Percentiles rank a stretch among this genome's conserved stretches.
Evolutionary conservation across 768 basidiomycete genomes (phyloP).

Genomic region (Russula foetens): DNA sequence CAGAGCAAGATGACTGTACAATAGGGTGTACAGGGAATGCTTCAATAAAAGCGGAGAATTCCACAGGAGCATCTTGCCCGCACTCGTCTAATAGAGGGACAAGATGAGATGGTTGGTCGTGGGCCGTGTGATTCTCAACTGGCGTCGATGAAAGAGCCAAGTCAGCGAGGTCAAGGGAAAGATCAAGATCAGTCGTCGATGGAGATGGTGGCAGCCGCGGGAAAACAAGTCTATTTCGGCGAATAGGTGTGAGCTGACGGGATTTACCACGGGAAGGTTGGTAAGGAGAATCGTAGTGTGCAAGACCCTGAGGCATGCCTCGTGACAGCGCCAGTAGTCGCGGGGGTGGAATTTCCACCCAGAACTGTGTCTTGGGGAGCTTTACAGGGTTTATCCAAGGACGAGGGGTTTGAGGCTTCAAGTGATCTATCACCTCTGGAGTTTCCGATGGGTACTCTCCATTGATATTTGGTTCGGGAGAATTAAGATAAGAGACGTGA

Average conservation of each 20-base stretch:
- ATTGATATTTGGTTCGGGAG: neutral
- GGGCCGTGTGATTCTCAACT: constrained; percentile 19
- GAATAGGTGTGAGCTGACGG: constrained; percentile 67
- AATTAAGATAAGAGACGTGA: neutral
- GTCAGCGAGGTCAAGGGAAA: constrained; percentile 40
- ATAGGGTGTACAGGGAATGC: constrained; percentile 70
- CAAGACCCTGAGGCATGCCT: constrained; percentile 2
- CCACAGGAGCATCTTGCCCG: constrained; percentile 55
- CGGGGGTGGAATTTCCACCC: constrained; percentile 5
- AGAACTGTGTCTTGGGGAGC: constrained; percentile 1
- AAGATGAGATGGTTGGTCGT: constrained; percentile 43
- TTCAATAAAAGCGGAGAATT: constrained; percentile 78
- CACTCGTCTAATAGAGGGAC: constrained; percentile 64
- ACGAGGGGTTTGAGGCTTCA: neutral
- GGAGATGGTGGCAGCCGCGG: constrained; percentile 42
- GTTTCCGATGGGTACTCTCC: neutral
- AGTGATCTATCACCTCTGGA: neutral
- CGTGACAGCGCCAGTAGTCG: neutral
- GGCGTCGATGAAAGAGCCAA: constrained; percentile 28
- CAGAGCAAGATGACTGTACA: constrained; percentile 31
- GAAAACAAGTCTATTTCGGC: constrained; percentile 31
- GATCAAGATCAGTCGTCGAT: constrained; percentile 46
- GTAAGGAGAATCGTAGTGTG: neutral
- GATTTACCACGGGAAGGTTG: constrained; percentile 28
- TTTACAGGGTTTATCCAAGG: neutral